Base-by-base conservation (phyloP, 495 filamentous ascomycete species). In the Chaetomium cochliodes region DNA sequence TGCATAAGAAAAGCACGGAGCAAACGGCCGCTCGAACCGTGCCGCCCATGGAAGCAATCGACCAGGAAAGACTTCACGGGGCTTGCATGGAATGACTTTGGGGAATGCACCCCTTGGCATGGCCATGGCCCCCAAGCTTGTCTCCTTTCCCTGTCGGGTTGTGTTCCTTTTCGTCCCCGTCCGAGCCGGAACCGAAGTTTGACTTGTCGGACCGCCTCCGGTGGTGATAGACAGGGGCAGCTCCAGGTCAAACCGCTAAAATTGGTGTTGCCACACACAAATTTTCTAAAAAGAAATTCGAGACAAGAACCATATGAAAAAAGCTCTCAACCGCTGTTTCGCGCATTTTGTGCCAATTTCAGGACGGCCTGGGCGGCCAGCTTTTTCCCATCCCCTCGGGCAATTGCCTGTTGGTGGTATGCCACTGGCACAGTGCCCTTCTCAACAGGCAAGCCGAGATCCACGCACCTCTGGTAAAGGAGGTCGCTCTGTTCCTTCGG, bases 401-500 rank as follows among this genome's bases (percentile, higher is more conserved):
- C 76, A 60, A 80, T 79, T 5, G 76, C 69, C 60, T 82, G 77
- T 65, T 76, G 81, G 62, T 82, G 80, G 59, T 76, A 79, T 51
- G 80, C 80, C 23, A 73, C 69, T 13, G 70, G 66, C 49, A 78
- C 75, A 16, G 67, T 65, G 33, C 65, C 76, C 60, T 68, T 77
- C 56, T 73, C 76, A 25, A 77, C 79, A 2, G 74, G 69, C 18
- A 82, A 26, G 6, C 72, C 71, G n/a, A 80, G 65, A 28, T 78
- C 77, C 63, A 72, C 41, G 60, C 79, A 81, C 47, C 73, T 72
- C 54, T 77, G 66, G 42, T 72, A 73, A 23, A 91, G 76, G 63
- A 80, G 72, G 16, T 78, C 79, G 7, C 79, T 80, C 42, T 88
- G 85, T 41, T 82, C 78, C 39, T 73, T 64, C 4, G 88, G 88